phyloP scores from a whole-genome alignment of 2,329 filamentous ascomycete genomes.

The Pyricularia pennisetigena region DNA sequence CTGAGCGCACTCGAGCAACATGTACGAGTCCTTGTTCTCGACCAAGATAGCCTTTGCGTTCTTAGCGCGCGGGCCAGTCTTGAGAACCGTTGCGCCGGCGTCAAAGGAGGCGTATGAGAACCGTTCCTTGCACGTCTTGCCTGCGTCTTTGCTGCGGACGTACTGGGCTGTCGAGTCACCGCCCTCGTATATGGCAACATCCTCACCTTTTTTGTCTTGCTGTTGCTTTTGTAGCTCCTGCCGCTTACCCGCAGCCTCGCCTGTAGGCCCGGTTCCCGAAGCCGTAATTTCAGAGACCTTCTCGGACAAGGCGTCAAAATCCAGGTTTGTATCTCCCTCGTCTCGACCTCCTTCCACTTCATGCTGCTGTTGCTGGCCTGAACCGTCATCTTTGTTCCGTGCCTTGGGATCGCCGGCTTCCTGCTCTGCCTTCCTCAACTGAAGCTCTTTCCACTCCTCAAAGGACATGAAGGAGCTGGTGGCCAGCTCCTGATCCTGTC shows the following conservation, averaged over 20 bases:
- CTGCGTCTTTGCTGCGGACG: conserved; percentile 79
- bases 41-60: conserved; percentile 82
- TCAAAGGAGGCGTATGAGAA: conserved; percentile 98
- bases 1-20: conserved; percentile 83
- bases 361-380: conserved; percentile 31
- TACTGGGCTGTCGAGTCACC: conserved; percentile 40
- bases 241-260: conserved; percentile 2
- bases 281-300: conserved; percentile 32
- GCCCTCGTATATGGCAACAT: conserved; percentile 35
- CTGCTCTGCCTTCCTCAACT: conserved; percentile 77
- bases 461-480: conserved; percentile 78
- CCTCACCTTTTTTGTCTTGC: conserved; percentile 21
- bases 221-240: conserved; percentile 5
- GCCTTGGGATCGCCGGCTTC: conserved; percentile 54
- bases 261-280: conserved; percentile 17
- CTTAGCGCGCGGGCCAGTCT: conserved; percentile 78
- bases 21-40: conserved; percentile 98
- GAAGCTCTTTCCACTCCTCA: conserved; percentile 96
- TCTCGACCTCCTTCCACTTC: conserved; percentile 57
- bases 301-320: conserved; percentile 40
- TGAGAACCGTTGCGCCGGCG: conserved; percentile 85
- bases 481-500: conserved; percentile 35
- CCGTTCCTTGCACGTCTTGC: conserved; percentile 93
- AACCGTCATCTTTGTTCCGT: conserved; percentile 28
- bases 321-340: conserved; percentile 68